Evolutionary conservation across 1,284 basidiomycete species (phyloP).

Genomic region (Prillingera fragicola): DNA sequence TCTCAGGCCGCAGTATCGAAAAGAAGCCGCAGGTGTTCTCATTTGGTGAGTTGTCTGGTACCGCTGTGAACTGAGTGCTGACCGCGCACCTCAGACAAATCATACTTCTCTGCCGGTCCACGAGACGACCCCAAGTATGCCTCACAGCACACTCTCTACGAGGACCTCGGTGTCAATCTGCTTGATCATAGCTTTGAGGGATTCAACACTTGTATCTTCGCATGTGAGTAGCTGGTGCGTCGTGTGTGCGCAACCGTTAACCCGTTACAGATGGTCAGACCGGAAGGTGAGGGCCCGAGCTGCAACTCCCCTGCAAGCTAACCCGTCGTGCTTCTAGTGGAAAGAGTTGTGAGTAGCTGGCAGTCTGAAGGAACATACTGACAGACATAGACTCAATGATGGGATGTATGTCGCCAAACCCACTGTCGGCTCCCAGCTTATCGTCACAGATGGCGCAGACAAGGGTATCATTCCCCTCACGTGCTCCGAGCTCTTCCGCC

Average conservation of each 20-base stretch:
- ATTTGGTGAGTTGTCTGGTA: constrained; percentile 57
- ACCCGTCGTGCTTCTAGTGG: constrained; percentile 22
- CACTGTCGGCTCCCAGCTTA: neutral
- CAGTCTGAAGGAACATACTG: constrained; percentile 14
- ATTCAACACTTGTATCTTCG: constrained; percentile 96
- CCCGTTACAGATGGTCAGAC: constrained; percentile 44
- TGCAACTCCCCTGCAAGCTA: constrained; percentile 11
- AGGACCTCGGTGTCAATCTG: constrained; percentile 89
- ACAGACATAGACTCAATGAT: constrained; percentile 69
- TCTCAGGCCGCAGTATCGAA: constrained; percentile 62
- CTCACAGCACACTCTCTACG: constrained; percentile 86
- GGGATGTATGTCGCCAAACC: constrained; percentile 69
- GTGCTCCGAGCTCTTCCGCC: constrained; percentile 83
- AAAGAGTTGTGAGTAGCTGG: constrained; percentile 40
- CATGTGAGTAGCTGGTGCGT: constrained; percentile 80
- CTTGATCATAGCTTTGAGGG: constrained; percentile 92
- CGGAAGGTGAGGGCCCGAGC: constrained; percentile 31
- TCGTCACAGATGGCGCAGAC: constrained; percentile 72
- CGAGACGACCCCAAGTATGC: constrained; percentile 83
- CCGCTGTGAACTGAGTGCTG: neutral
- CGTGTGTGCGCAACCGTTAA: no score
- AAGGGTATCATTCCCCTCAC: constrained; percentile 97
- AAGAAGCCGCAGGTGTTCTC: constrained; percentile 82
- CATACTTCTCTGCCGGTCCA: constrained; percentile 87
- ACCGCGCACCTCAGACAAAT: constrained; percentile 60